Percentiles rank a stretch among this genome's conserved stretches.
Evolutionary conservation across 2,329 filamentous ascomycete genomes (phyloP).

Genomic region (Trichoderma sp.): DNA sequence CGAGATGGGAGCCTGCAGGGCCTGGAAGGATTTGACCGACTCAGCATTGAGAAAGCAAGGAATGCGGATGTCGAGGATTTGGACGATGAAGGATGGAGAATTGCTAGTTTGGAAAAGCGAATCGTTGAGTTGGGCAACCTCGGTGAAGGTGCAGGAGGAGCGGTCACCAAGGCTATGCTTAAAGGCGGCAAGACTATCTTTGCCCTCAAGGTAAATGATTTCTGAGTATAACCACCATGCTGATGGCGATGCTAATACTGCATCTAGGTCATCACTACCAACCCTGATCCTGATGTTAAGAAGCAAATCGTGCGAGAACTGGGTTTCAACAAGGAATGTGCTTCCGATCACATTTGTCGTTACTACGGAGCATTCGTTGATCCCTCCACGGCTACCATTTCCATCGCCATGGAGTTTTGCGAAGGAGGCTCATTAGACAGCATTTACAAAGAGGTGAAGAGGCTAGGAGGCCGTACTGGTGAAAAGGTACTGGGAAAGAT

Average conservation of each 20-base stretch:
- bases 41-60: slow-evolving; percentile 77
- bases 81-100: slow-evolving; percentile 92
- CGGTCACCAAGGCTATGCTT: slow-evolving; percentile 85
- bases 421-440: slow-evolving; percentile 94
- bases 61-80: slow-evolving; percentile 89
- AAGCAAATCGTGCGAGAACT: slow-evolving; percentile 97
- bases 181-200: slow-evolving; percentile 93
- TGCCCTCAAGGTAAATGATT: slow-evolving; percentile 74
- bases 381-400: slow-evolving; percentile 92
- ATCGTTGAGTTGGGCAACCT: slow-evolving; percentile 86
- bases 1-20: slow-evolving; percentile 77
- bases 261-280: slow-evolving; percentile 87
- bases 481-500: slow-evolving; percentile 98
- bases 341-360: slow-evolving; percentile 91
- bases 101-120: slow-evolving; percentile 82
- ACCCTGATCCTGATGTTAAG: slow-evolving; percentile 96
- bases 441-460: slow-evolving; percentile 96
- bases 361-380: slow-evolving; percentile 98
- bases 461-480: slow-evolving; percentile 87
- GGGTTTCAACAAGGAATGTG: slow-evolving; percentile 96
- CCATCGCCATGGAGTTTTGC: slow-evolving; percentile 98
- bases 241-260: neutral
- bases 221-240: slow-evolving; percentile 8
- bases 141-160: slow-evolving; percentile 92
- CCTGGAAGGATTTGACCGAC: slow-evolving; percentile 73